phyloP scores from a whole-genome alignment of 2,329 filamentous ascomycete genomes.

The Tolypocladium amazonense region DNA sequence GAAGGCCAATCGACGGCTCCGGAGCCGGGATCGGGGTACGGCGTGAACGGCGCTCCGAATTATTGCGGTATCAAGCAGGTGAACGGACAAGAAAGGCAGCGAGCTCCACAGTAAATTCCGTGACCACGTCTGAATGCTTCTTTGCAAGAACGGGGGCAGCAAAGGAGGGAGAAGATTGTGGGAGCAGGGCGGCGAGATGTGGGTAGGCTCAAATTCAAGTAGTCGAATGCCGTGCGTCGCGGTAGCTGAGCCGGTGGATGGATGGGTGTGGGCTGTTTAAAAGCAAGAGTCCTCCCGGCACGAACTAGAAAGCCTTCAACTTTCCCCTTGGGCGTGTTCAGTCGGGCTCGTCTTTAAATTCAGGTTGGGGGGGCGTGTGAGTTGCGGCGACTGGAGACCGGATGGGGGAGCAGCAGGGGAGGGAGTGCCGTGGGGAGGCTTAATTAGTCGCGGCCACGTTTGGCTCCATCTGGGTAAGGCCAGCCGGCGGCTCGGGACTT shows the following conservation, averaged over 20 bases:
- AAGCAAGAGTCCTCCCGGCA: not conserved
- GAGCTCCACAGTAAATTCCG: not conserved
- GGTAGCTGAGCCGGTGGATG: not conserved
- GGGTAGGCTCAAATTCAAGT: not conserved
- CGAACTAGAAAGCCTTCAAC: not conserved
- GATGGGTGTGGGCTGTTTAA: not conserved
- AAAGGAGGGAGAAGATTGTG: not conserved
- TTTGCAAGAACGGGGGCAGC: not conserved
- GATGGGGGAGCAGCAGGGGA: not conserved
- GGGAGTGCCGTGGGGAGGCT: not conserved
- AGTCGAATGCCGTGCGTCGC: not conserved
- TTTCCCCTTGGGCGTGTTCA: not conserved
- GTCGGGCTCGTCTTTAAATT: not conserved
- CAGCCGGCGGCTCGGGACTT: constrained; percentile 6
- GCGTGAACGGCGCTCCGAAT: not conserved
- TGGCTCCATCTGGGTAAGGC: constrained; percentile 3
- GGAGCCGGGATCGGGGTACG: not conserved
- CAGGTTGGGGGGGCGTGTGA: not conserved
- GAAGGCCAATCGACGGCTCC: not conserved
- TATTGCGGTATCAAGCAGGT: not conserved
- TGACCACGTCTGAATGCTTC: not conserved
- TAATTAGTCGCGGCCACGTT: constrained; percentile 1
- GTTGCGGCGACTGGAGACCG: not conserved
- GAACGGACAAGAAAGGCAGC: not conserved
- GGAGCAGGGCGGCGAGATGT: not conserved